Conservation (phyloP, 1,284 basidiomycete genomes). For the Moesziomyces sp. region DNA sequence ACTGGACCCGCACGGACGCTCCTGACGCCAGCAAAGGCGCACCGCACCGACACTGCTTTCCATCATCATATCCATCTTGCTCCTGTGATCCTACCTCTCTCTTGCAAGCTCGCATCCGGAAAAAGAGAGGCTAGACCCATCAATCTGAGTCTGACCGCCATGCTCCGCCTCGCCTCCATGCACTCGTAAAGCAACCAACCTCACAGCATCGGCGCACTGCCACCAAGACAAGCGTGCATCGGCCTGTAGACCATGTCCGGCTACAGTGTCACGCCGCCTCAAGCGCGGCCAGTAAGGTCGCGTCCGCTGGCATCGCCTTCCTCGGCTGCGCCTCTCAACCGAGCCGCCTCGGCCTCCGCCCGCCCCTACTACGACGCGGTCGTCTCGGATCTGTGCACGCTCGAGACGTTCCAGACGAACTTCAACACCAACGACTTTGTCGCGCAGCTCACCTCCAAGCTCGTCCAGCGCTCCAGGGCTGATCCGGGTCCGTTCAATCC, state of each 20-base stretch:
- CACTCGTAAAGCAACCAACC: no score
- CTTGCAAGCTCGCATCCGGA: no score
- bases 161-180: no score
- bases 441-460: slow-evolving; percentile 82
- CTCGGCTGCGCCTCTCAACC: slow-evolving; percentile 26
- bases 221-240: neutral
- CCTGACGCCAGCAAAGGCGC: no score
- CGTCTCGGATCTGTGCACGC: slow-evolving; percentile 75
- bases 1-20: neutral
- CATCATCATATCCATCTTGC: no score
- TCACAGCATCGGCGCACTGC: neutral
- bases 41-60: no score
- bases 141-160: no score
- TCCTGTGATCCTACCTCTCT: no score
- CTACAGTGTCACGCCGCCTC: slow-evolving; percentile 31
- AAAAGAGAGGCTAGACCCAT: no score
- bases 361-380: slow-evolving; percentile 71
- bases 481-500: slow-evolving; percentile 90
- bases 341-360: slow-evolving; percentile 22
- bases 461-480: slow-evolving; percentile 83
- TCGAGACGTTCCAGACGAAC: slow-evolving; percentile 78
- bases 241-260: slow-evolving; percentile 13
- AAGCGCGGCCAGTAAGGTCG: slow-evolving; percentile 29
- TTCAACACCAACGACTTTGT: slow-evolving; percentile 93
- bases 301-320: slow-evolving; percentile 31